Evolutionary conservation across 1,284 basidiomycete species (phyloP).

Genomic region (Sporisorium reilianum): DNA sequence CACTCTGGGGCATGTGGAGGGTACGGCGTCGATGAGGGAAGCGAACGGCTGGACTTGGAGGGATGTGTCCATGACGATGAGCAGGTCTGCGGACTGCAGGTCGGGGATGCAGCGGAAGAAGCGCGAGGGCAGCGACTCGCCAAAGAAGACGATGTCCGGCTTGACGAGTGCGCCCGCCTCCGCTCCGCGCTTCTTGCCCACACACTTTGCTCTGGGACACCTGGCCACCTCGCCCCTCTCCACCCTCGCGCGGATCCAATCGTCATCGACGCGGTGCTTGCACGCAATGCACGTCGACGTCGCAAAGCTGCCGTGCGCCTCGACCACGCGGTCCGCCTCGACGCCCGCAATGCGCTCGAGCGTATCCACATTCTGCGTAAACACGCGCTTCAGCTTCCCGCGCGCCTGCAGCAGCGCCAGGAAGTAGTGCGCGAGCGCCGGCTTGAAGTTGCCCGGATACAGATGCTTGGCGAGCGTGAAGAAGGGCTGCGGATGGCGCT

Average conservation of each 20-base stretch:
- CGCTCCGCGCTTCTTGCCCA: conserved; percentile 11
- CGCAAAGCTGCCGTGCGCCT: conserved; percentile 85
- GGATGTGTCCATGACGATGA: conserved; percentile 93
- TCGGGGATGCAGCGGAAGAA: conserved; percentile 69
- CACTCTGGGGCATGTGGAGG: conserved; percentile 70
- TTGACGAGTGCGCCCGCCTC: conserved; percentile 57
- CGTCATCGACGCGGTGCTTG: conserved; percentile 38
- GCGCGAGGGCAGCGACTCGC: conserved; percentile 61
- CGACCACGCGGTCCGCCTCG: conserved; percentile 80
- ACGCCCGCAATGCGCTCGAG: conserved; percentile 88
- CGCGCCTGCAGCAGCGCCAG: conserved; percentile 80
- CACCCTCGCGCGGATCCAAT: conserved; percentile 60
- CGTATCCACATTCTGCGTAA: conserved; percentile 86
- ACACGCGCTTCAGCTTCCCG: conserved; percentile 78
- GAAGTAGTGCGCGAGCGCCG: conserved; percentile 91
- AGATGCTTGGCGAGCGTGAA: conserved; percentile 78
- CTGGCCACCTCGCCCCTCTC: conserved; percentile 55
- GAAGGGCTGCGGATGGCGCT: conserved; percentile 69
- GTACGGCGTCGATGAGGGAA: conserved; percentile 71
- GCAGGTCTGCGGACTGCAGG: conserved; percentile 78
- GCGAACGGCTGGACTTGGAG: conserved; percentile 77
- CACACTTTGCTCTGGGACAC: conserved; percentile 50
- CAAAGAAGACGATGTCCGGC: conserved; percentile 69
- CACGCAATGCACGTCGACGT: conserved; percentile 60
- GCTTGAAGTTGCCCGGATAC: conserved; percentile 86